Percentiles rank a stretch among this genome's conserved stretches.
phyloP scores from a whole-genome alignment of 1,139 yeast species.

The Torulaspora pretoriensis region DNA sequence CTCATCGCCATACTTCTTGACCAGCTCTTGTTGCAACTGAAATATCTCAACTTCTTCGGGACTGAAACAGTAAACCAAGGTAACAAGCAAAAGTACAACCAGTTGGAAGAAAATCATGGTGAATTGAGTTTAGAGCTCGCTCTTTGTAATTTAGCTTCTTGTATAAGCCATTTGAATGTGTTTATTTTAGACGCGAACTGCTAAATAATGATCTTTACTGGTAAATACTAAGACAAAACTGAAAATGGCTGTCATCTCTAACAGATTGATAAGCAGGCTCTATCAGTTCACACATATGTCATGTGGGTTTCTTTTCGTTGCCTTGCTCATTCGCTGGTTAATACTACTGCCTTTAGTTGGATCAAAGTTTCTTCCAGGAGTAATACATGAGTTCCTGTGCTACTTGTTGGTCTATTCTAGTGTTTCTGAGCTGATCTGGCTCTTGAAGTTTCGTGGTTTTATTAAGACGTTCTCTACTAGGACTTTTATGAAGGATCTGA shows the following conservation, averaged over 20 bases:
- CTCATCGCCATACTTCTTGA: conserved; percentile 57
- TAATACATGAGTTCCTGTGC: conserved; percentile 62
- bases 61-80: conserved; percentile 33
- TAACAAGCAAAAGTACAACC: conserved; percentile 16
- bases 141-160: background rate
- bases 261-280: conserved; percentile 15
- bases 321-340: conserved; percentile 49
- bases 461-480: conserved; percentile 17
- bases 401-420: conserved; percentile 23
- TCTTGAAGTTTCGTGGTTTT: conserved; percentile 26
- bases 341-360: conserved; percentile 61
- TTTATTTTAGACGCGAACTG: conserved; percentile 1
- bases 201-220: background rate
- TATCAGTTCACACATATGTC: conserved; percentile 32
- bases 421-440: conserved; percentile 29
- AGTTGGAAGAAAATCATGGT: conserved; percentile 4
- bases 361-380: conserved; percentile 58
- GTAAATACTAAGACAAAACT: background rate
- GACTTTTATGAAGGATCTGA: conserved; percentile 40
- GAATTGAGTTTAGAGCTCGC: background rate
- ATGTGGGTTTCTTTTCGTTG: conserved; percentile 48
- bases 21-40: conserved; percentile 62
- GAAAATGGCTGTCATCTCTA: conserved; percentile 3
- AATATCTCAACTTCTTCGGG: conserved; percentile 79
- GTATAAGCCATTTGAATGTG: background rate